These are phyloP conservation scores for Coleophoma crateriformis DNA, from an alignment of 2,329 filamentous ascomycete genomes.

Conservation along the genomic window DNA sequence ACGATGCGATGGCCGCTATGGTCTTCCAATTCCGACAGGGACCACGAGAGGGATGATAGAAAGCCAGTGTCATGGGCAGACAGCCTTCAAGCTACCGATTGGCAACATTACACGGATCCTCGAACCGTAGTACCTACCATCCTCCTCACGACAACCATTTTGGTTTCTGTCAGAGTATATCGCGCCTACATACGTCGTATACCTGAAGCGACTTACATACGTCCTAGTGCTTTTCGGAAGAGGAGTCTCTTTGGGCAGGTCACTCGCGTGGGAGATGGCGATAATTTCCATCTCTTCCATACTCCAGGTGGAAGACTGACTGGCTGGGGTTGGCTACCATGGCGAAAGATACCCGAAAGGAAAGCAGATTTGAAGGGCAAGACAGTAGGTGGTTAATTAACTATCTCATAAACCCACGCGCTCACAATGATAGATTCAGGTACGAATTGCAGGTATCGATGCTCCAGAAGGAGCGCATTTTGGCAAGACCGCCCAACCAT, in stretches of 20 bases:
- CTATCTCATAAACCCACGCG: too few relatives aligned
- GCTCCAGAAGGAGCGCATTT: slow-evolving; percentile 93
- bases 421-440: slow-evolving; percentile 57
- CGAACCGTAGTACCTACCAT: slow-evolving; percentile 47
- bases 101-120: slow-evolving; percentile 49
- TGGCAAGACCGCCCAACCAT: slow-evolving; percentile 81
- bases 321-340: slow-evolving; percentile 87
- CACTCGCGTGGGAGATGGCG: slow-evolving; percentile 92
- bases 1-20: slow-evolving; percentile 44
- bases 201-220: slow-evolving; percentile 69
- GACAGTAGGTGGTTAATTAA: slow-evolving; percentile 53
- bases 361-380: slow-evolving; percentile 67
- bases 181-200: slow-evolving; percentile 78
- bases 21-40: slow-evolving; percentile 27
- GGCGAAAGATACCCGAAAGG: slow-evolving; percentile 63
- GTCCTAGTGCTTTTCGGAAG: slow-evolving; percentile 66
- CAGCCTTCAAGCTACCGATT: slow-evolving; percentile 41
- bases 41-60: slow-evolving; percentile 22
- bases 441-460: slow-evolving; percentile 88
- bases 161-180: slow-evolving; percentile 56
- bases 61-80: slow-evolving; percentile 33
- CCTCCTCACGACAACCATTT: slow-evolving; percentile 47
- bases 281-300: slow-evolving; percentile 92
- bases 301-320: slow-evolving; percentile 83
- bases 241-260: slow-evolving; percentile 79